Evolutionary conservation across 1,139 yeast species (phyloP), one percentile per base, ranked within the genome.

Genomic region (Magnusiomyces tetraspermus): DNA sequence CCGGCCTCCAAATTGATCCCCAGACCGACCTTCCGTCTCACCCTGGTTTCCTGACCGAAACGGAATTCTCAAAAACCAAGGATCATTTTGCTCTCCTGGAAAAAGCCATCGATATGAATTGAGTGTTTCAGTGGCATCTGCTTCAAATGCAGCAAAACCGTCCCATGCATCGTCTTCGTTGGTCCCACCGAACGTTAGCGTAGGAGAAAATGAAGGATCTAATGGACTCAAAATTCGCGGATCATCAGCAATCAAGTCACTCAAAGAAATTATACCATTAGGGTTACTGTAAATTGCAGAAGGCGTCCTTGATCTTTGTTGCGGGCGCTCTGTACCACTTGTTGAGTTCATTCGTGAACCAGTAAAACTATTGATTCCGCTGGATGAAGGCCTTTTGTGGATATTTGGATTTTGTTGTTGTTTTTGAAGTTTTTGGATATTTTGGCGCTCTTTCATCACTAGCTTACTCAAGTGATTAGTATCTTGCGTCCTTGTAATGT

Each of bases 21-120:
- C n/a, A n/a, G n/a, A n/a, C n/a, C n/a, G n/a, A n/a, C n/a, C n/a
- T n/a, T n/a, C n/a, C n/a, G n/a, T n/a, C n/a, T n/a, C n/a, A n/a
- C n/a, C n/a, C n/a, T n/a, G n/a, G n/a, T n/a, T n/a, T n/a, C n/a
- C 38, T 4, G 38, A 33, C 15, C 53, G 17, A 66, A 57, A 57
- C 10, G 57, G 57, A 21, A 54, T 52, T 17, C 41, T 21, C 19
- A 53, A 38, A 44, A 46, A 55, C 21, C 41, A 46, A 3, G 51
- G 49, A 42, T 50, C 53, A 19, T 30, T 19, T 15, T 21, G 38
- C 40, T 49, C 53, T 10, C 36, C 38, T 23, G 17, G 19, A 30
- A 48, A 36, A 22, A 48, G 13, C 40, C 24, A 19, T 5, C 46
- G 43, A 3, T 28, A 38, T 13, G 23, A 22, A 5, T 6, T 22